Evolutionary conservation across 441 rosid genomes (phyloP).

Genomic region (Omphalea diandra): DNA sequence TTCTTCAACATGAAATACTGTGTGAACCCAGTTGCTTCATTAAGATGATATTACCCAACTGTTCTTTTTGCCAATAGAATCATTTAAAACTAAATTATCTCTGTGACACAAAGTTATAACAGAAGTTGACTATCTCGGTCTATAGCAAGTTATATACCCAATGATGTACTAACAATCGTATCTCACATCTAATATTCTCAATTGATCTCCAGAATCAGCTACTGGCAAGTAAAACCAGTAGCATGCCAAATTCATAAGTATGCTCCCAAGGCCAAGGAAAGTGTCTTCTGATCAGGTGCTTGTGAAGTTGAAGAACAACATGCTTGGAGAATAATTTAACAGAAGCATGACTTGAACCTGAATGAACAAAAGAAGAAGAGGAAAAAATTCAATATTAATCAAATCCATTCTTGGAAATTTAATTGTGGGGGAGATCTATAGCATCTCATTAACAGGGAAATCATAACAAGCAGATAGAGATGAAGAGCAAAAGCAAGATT

Average conservation of each 20-base stretch:
- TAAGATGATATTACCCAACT: conserved; percentile 29
- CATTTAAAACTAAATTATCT: conserved; percentile 5
- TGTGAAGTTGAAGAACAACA: not conserved
- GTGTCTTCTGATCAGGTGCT: not conserved
- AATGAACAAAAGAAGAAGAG: not conserved
- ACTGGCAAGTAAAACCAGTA: not conserved
- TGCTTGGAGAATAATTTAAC: conserved; percentile 5
- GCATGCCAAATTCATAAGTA: not conserved
- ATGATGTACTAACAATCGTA: not conserved
- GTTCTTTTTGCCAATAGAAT: conserved; percentile 30
- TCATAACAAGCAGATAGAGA: not conserved
- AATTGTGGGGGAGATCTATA: not conserved
- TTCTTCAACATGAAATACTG: conserved; percentile 33
- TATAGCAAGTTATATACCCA: not conserved
- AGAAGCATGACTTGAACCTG: conserved; percentile 14
- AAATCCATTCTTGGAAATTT: not conserved
- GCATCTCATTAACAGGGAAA: not conserved
- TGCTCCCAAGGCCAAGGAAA: conserved; percentile 12
- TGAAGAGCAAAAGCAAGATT: not conserved
- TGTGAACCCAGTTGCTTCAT: conserved; percentile 35
- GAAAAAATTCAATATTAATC: not conserved
- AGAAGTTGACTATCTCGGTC: not conserved
- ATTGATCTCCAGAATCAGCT: not conserved
- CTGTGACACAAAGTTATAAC: conserved; percentile 16
- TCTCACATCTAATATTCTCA: not conserved